Conservation (phyloP, 2,329 filamentous ascomycete genomes). For the Penicillium freii region DNA sequence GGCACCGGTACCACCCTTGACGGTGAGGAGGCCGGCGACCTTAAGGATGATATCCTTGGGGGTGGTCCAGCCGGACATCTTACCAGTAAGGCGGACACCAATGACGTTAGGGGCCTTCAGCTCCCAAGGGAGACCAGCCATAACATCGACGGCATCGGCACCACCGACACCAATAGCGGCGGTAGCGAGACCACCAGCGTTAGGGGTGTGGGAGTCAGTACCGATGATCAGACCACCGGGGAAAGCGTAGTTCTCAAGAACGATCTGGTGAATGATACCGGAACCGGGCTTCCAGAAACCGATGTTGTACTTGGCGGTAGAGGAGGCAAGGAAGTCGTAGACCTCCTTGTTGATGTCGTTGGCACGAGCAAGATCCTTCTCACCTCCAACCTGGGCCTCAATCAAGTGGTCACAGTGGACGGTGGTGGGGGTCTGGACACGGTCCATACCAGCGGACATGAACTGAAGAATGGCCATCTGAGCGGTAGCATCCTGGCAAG, state of each 20-base stretch:
- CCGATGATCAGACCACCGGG: slow-evolving; percentile 96
- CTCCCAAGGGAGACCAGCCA: slow-evolving; percentile 97
- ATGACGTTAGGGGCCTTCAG: slow-evolving; percentile 97
- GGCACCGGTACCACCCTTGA: slow-evolving; percentile 94
- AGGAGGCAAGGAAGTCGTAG: slow-evolving; percentile 91
- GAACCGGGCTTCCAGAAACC: slow-evolving; percentile 99
- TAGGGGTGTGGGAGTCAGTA: slow-evolving; percentile 97
- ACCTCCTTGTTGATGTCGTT: slow-evolving; percentile 97
- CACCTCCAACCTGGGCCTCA: slow-evolving; percentile 90
- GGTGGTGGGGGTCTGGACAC: slow-evolving; percentile 88
- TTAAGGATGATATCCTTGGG: slow-evolving; percentile 98
- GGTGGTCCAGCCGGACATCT: slow-evolving; percentile 85
- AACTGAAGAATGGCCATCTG: slow-evolving; percentile 99
- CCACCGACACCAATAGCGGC: slow-evolving; percentile 93
- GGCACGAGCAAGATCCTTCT: slow-evolving; percentile 89
- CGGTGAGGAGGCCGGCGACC: slow-evolving; percentile 92
- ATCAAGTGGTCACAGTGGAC: slow-evolving; percentile 99
- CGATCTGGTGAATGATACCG: slow-evolving; percentile 98
- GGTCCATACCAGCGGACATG: slow-evolving; percentile 97
- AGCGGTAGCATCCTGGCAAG: slow-evolving; percentile 98
- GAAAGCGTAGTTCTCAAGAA: slow-evolving; percentile 99
- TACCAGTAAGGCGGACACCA: slow-evolving; percentile 89
- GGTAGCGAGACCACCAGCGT: slow-evolving; percentile 94
- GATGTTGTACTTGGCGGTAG: slow-evolving; percentile 99
- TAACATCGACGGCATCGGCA: slow-evolving; percentile 97